These are phyloP conservation scores for Lactifluus rugatus DNA, from an alignment of 768 basidiomycete species.

Conservation along the genomic window DNA sequence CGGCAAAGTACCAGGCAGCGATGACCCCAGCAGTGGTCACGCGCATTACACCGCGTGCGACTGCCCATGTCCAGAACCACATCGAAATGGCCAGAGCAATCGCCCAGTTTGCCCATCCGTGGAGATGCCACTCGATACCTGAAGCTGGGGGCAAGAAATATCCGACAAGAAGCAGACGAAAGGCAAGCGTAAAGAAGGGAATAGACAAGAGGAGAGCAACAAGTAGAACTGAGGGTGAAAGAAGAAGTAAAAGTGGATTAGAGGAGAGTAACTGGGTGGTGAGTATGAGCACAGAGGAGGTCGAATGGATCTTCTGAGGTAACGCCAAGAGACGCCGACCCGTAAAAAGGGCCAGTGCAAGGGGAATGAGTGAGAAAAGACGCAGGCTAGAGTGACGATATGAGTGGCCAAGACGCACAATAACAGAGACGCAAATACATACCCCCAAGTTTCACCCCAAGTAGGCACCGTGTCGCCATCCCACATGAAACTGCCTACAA, in stretches of 20 bases:
- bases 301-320: constrained; percentile 58
- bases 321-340: constrained; percentile 63
- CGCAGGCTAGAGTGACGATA: constrained; percentile 43
- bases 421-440: constrained; percentile 25
- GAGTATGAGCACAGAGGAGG: constrained; percentile 47
- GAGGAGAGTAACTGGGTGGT: constrained; percentile 59
- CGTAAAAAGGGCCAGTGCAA: constrained; percentile 58
- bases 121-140: constrained; percentile 42
- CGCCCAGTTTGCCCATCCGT: constrained; percentile 68
- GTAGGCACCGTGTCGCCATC: constrained; percentile 46
- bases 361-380: constrained; percentile 66
- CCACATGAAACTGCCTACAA: constrained; percentile 69
- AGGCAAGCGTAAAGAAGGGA: constrained; percentile 69
- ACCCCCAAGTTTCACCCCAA: constrained; percentile 80
- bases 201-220: constrained; percentile 57
- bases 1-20: constrained; percentile 84
- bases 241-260: constrained; percentile 64
- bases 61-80: constrained; percentile 71
- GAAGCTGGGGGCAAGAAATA: constrained; percentile 36
- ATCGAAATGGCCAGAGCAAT: constrained; percentile 41
- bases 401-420: background rate
- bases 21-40: constrained; percentile 75
- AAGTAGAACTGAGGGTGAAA: constrained; percentile 68
- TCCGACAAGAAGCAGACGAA: constrained; percentile 68
- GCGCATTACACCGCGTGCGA: constrained; percentile 69